Evolutionary conservation across 192 early-diverging fungal species (phyloP).

Genomic region (Pilaira anomala): DNA sequence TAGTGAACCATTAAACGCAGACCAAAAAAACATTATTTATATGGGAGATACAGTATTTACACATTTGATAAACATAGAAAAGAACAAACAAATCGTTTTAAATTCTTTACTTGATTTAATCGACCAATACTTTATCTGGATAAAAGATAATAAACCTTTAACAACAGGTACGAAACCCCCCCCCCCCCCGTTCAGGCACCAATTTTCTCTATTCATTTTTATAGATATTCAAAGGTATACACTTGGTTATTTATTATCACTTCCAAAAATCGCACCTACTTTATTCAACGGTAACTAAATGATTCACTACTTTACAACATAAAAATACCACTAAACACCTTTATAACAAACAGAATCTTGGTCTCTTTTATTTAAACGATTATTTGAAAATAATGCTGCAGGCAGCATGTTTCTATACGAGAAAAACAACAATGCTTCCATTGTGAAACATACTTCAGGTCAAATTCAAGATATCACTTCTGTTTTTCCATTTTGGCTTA

Average conservation of each 20-base stretch:
- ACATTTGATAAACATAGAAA: neutral
- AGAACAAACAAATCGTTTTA: too few relatives aligned
- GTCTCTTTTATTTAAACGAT: slow-evolving; percentile 14
- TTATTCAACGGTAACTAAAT: neutral
- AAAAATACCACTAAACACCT: neutral
- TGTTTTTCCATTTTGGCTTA: slow-evolving; percentile 24
- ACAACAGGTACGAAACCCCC: too few relatives aligned
- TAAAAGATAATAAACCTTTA: neutral
- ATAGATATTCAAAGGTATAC: slow-evolving; percentile 7
- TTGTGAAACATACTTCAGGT: neutral
- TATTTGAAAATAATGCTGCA: slow-evolving; percentile 9
- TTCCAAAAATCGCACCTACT: slow-evolving; percentile 9
- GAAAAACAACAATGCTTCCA: neutral
- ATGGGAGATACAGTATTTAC: slow-evolving; percentile 3
- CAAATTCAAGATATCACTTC: neutral
- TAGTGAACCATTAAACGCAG: neutral
- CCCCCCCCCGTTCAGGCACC: too few relatives aligned
- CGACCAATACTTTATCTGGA: neutral
- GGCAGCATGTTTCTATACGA: slow-evolving; percentile 20
- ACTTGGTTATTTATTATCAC: slow-evolving; percentile 8
- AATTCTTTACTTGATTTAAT: neutral
- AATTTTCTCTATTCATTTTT: too few relatives aligned
- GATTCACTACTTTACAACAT: neutral
- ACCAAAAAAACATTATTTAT: neutral
- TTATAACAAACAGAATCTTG: too few relatives aligned